A percentile compares a stretch with the other conserved stretches of the same genome.
phyloP scores from a whole-genome alignment of 2,329 filamentous ascomycete genomes.

The Cylindrodendrum hubeiense region DNA sequence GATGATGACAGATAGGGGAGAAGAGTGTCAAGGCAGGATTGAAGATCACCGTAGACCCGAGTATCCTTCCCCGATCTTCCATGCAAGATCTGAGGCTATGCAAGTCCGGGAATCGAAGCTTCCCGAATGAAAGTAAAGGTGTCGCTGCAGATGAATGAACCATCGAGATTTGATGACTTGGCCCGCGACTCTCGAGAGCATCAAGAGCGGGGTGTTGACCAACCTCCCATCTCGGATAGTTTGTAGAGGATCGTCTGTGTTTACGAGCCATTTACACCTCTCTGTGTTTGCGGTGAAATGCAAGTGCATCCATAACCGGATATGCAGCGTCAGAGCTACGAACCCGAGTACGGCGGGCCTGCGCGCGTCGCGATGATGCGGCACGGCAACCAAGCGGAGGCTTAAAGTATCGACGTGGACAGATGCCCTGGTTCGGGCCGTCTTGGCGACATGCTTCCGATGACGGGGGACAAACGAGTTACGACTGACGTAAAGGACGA shows the following conservation, averaged over 20 bases:
- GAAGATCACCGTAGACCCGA: neutral
- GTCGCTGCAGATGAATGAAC: neutral
- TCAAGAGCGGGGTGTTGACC: neutral
- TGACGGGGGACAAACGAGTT: neutral
- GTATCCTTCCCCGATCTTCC: neutral
- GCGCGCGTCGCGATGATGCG: neutral
- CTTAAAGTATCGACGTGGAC: neutral
- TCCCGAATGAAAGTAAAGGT: neutral
- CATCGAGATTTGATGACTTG: neutral
- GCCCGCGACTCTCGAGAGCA: neutral
- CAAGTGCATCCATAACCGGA: neutral
- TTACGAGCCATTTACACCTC: neutral
- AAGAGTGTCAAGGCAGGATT: neutral
- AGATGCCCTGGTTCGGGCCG: neutral
- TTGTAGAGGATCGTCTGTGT: neutral
- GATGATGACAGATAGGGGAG: neutral
- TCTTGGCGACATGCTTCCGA: conserved; percentile 11
- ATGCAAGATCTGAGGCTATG: neutral
- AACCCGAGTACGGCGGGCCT: neutral
- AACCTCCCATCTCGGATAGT: neutral
- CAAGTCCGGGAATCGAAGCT: neutral
- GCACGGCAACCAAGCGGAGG: neutral
- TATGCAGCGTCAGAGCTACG: conserved; percentile 1
- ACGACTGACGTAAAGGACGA: neutral
- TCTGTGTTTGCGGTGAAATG: neutral